Evolutionary conservation across 371 early-diverging fungal species (phyloP), one percentile per base, ranked within the genome.

Genomic region (Catenaria anguillulae): DNA sequence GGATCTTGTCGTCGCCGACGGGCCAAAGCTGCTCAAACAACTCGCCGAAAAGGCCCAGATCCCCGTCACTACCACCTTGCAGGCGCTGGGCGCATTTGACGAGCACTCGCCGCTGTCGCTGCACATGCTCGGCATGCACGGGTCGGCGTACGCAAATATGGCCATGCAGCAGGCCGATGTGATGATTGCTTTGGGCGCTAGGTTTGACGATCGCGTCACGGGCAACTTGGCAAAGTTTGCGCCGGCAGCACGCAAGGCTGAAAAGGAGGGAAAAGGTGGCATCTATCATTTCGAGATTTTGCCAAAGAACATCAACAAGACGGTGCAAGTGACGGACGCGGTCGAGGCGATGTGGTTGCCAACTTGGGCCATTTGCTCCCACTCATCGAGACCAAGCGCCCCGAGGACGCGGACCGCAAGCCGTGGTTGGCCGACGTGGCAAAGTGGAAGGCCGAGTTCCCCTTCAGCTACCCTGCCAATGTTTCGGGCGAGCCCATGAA

Each of bases 101-200:
- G 97, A 97, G 73, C 66, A 76, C 62, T 87, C 92, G 70, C 87
- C 88, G 26, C 85, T 83, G 63, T 84, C 87, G 34, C 77, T 97
- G 62, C 93, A 93, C 72, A 97, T 97, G 97, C 80, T 97, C 35
- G 97, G 97, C 65, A 97, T 97, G 97, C 97, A 97, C 74, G 97
- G 97, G 33, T 80, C 86, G 56, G 92, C 87, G 35, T 97, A 93
- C 72, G 97, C 97, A 64, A 97, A 97, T 70, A 71, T 97, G 67
- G 90, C 94, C 33, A 93, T 97, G 85, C 95, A 97, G 73, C 78
- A 84, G 64, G 93, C 97, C 40, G 97, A 97, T 75, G 73, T 89
- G 46, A 87, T 97, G 64, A 78, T 97, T 69, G 90, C 93, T 29
- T 81, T 97, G n/a, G 97, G 97, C 64, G 93, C 94, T 45, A 85